phyloP scores from a whole-genome alignment of 1,284 basidiomycete genomes.

The Athelia sp. region DNA sequence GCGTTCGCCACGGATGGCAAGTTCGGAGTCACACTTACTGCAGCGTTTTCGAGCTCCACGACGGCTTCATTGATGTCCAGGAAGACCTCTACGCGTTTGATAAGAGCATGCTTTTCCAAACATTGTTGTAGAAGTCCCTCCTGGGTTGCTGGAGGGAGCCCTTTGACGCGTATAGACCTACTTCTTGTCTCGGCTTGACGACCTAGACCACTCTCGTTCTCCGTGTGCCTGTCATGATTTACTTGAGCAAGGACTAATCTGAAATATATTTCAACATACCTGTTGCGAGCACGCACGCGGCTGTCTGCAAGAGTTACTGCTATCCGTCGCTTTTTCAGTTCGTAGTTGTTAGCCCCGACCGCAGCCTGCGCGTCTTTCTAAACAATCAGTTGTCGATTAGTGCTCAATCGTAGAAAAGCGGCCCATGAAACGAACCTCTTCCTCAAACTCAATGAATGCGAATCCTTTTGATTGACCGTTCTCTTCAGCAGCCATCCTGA shows the following conservation, averaged over 20 bases:
- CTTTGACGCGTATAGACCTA: slow-evolving; percentile 68
- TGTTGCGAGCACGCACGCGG: slow-evolving; percentile 54
- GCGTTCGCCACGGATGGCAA: slow-evolving; percentile 1
- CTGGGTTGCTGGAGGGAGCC: slow-evolving; percentile 70
- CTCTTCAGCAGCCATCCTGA: slow-evolving; percentile 74
- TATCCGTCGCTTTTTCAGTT: slow-evolving; percentile 80
- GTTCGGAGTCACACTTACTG: slow-evolving; percentile 43
- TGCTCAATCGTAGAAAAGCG: slow-evolving; percentile 2
- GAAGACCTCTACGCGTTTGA: slow-evolving; percentile 78
- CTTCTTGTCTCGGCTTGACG: slow-evolving; percentile 58
- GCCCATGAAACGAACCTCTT: slow-evolving; percentile 48
- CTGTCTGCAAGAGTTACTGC: slow-evolving; percentile 80
- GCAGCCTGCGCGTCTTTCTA: slow-evolving; percentile 72
- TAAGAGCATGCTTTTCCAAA: slow-evolving; percentile 71
- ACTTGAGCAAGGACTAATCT: slow-evolving; percentile 1
- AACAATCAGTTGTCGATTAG: slow-evolving; percentile 2
- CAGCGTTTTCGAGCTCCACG: slow-evolving; percentile 68
- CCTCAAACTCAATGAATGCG: slow-evolving; percentile 90
- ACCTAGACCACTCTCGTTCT: slow-evolving; percentile 51
- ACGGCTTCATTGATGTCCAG: slow-evolving; percentile 63
- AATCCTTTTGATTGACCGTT: slow-evolving; percentile 78
- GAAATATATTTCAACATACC: slow-evolving; percentile 27
- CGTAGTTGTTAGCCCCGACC: slow-evolving; percentile 77
- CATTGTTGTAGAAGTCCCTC: slow-evolving; percentile 87
- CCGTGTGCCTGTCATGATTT: slow-evolving; percentile 29